Evolutionary conservation across 2,329 filamentous ascomycete species (phyloP), one percentile per base, ranked within the genome.

Genomic region (Venturia pyrina): DNA sequence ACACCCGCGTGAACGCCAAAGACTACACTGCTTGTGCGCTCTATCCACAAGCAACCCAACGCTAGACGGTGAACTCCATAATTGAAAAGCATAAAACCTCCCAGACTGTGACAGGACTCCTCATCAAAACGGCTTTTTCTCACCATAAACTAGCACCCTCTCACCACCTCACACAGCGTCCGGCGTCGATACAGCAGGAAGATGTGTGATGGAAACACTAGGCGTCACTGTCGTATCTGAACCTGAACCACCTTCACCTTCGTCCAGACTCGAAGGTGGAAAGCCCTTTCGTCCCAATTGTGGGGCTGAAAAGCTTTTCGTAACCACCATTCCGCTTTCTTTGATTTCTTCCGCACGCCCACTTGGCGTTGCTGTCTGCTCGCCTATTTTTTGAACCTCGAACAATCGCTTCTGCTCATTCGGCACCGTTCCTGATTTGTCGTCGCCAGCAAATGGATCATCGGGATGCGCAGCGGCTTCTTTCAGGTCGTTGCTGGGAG

Each of bases 281-380:
- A 59, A 59, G 10, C 53, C 32, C 32, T 37, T 59, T 59, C 19
- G 28, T 13, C 53, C 53, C 15, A 59, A 13, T 28, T n/a, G 32
- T 59, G 53, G 53, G n/a, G 53, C 53, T 8, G 53, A 59, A 21
- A 59, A 59, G 32, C 53, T 59, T 59, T 59, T 37, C 4, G 53
- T 1, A 3, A 32, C 1, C 2, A 59, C 8, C 11, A 10, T 40
- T 10, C 37, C 53, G 28, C 37, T 32, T 15, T 59, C 53, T 24
- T 59, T 34, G 28, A 37, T 15, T 19, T 59, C 32, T 7, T 10
- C 32, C 24, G 53, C 24, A 17, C 15, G 11, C 24, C 24, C 50
- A 34, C 17, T n/a, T 32, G 50, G 50, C 50, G 50, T n/a, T 34
- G 19, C 50, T 56, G 34, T 28, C 50, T 56, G 50, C 13, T 34